Evolutionary conservation across 2,329 filamentous ascomycete species (phyloP), one percentile per base, ranked within the genome.

Genomic region (Penicillium sp.): DNA sequence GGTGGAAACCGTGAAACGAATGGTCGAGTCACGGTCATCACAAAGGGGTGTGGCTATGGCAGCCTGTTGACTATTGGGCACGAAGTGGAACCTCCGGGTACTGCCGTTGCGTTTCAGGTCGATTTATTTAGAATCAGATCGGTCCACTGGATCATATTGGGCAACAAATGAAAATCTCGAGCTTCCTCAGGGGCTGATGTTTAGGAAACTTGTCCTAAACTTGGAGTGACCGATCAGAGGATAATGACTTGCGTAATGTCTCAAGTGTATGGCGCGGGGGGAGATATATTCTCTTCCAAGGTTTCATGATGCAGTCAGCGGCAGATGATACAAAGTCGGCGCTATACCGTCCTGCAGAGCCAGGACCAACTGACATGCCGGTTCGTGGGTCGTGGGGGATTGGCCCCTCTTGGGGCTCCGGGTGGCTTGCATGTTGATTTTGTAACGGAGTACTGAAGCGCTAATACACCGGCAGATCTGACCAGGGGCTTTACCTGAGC

Each of bases 1-100:
- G 58, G 58, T 64, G 62, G 51, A 56, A 60, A 48, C 52, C 29
- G 43, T 45, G 58, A n/a, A 49, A 49, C 37, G 53, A 58, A 40
- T 43, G 49, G 48, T 21, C 27, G 40, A 47, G 50, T 56, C 35
- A 37, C 49, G 23, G 23, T 21, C 52, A 47, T 41, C 59, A 56
- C 37, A 38, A 50, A 54, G 43, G 19, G 47, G 38, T 37, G 50
- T 53, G 33, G 52, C 53, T 47, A 56, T 52, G 48, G 35, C 31
- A 43, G 29, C 49, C n/a, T 52, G 41, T 56, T 37, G 54, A 40
- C 29, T 37, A 57, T 59, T 59, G 57, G 57, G 57, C 53, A 56
- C 47, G 25, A 59, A 59, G 42, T 50, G 47, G 57, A 47, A 41
- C 46, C 50, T 6, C 50, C 55, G 55, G 57, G 37, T 48, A 35